These are phyloP conservation scores for Lachancea quebecensis DNA, from an alignment of 805 yeast species.

Conservation along the genomic window DNA sequence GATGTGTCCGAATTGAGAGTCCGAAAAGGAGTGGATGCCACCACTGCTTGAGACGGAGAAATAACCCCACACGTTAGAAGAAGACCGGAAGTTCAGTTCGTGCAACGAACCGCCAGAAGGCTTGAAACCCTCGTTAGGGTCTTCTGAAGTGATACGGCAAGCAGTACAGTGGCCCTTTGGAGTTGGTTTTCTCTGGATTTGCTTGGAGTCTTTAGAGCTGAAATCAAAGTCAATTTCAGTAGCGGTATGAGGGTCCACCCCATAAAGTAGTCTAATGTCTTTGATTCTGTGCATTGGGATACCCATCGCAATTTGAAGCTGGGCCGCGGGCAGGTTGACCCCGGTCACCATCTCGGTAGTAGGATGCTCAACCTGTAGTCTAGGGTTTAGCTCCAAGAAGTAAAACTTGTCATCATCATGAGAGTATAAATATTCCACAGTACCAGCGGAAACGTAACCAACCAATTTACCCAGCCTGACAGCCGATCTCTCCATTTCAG, in stretches of 20 bases:
- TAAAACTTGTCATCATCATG: constrained; percentile 91
- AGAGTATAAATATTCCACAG: constrained; percentile 94
- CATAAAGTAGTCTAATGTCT: constrained; percentile 88
- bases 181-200: constrained; percentile 81
- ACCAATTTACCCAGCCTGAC: constrained; percentile 94
- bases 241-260: constrained; percentile 90
- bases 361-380: constrained; percentile 99
- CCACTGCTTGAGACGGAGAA: constrained; percentile 96
- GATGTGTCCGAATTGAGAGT: constrained; percentile 98
- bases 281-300: constrained; percentile 90
- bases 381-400: constrained; percentile 94
- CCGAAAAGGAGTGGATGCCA: constrained; percentile 95
- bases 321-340: constrained; percentile 97
- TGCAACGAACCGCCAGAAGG: constrained; percentile 97
- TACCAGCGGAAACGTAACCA: constrained; percentile 98
- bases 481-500: constrained; percentile 93
- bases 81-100: constrained; percentile 93
- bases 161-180: constrained; percentile 99
- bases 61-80: constrained; percentile 99
- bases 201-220: constrained; percentile 58
- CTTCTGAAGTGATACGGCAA: constrained; percentile 98
- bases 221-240: constrained; percentile 90
- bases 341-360: constrained; percentile 99
- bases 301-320: constrained; percentile 99
- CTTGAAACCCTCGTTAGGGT: constrained; percentile 98